Percentiles rank a stretch among this genome's conserved stretches.
phyloP scores from a whole-genome alignment of 768 basidiomycete genomes.

The Amanita inopinata region DNA sequence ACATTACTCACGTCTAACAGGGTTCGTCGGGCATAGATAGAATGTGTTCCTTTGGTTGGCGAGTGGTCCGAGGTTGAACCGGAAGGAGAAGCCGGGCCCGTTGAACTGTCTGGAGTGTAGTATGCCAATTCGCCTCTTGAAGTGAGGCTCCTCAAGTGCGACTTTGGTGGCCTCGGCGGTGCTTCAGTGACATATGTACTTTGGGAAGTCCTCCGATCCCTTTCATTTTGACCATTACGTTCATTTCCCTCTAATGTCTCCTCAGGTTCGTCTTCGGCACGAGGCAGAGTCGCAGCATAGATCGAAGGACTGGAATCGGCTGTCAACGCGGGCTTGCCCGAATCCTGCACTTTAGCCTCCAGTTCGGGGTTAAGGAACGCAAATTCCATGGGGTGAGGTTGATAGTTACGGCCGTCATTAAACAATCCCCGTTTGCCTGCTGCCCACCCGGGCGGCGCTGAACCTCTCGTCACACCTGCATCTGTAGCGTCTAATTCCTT shows the following conservation, averaged over 20 bases:
- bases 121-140: conserved; percentile 20
- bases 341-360: not conserved
- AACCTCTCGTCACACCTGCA: no score
- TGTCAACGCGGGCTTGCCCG: conserved; percentile 18
- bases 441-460: no score
- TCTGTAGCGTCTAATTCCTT: not conserved
- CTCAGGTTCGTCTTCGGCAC: conserved; percentile 21
- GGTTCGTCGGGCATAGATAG: conserved; percentile 23
- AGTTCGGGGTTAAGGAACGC: conserved; percentile 1
- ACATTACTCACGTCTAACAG: conserved; percentile 27
- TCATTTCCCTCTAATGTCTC: not conserved
- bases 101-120: conserved; percentile 26
- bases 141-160: conserved; percentile 12
- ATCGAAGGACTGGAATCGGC: conserved; percentile 41
- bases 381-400: not conserved
- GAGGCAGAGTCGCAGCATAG: conserved; percentile 36
- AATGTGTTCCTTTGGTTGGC: conserved; percentile 14
- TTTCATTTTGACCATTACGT: not conserved
- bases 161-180: conserved; percentile 19
- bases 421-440: no score
- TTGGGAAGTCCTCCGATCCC: not conserved
- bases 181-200: conserved; percentile 10
- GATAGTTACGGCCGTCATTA: not conserved
- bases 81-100: conserved; percentile 15
- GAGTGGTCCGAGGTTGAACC: conserved; percentile 10